Conservation (phyloP, 139 green algal species). For the Zygnema cylindricum region DNA sequence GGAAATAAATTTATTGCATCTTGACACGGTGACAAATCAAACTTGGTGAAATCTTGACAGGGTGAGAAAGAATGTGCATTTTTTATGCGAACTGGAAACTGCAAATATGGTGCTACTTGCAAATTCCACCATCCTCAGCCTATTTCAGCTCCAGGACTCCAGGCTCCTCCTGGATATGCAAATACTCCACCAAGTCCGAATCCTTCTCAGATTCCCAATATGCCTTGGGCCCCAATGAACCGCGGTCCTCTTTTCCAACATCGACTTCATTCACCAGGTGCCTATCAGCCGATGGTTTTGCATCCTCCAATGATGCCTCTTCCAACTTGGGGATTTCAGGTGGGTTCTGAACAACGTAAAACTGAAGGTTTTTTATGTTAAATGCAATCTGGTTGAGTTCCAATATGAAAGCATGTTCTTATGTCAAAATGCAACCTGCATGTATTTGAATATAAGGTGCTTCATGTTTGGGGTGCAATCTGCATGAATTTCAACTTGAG, state of each 20-base stretch:
- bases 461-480: too few species aligned
- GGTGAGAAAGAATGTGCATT: slow-evolving; percentile 70
- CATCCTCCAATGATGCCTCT: slow-evolving; percentile 1
- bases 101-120: slow-evolving; percentile 65
- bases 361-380: too few species aligned
- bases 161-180: background rate
- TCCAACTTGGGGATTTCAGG: slow-evolving; percentile 18
- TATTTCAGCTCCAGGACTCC: background rate
- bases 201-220: background rate
- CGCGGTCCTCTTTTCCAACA: background rate
- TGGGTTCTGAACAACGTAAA: too few species aligned
- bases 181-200: background rate
- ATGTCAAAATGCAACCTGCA: too few species aligned
- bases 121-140: slow-evolving; percentile 57
- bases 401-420: too few species aligned
- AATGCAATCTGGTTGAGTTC: too few species aligned
- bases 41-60: background rate
- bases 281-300: background rate
- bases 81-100: slow-evolving; percentile 60
- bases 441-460: too few species aligned
- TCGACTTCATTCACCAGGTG: background rate
- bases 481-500: too few species aligned
- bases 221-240: background rate
- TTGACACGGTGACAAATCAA: background rate
- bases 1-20: background rate